These are phyloP conservation scores for Gracilaria caudata DNA, from an alignment of 23 red algal species.

Conservation along the genomic window DNA sequence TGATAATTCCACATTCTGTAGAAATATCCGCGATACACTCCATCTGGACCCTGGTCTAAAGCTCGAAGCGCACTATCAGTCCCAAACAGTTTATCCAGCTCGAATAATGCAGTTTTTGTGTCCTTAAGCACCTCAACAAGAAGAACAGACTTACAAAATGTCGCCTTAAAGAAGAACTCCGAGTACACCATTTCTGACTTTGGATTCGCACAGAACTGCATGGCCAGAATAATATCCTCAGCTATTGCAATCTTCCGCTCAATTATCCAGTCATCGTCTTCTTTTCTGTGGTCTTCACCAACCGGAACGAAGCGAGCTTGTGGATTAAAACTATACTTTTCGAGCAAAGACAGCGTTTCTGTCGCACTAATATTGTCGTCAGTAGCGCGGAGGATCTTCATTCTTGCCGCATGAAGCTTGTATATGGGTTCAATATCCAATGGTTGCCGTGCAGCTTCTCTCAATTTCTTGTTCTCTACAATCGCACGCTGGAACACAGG, in stretches of 20 bases:
- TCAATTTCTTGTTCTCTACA: constrained; percentile 48
- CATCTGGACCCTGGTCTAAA: constrained; percentile 57
- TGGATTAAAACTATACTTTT: constrained; percentile 41
- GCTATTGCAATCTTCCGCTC: constrained; percentile 62
- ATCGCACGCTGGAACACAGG: constrained; percentile 52
- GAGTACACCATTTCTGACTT: constrained; percentile 46
- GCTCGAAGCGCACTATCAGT: constrained; percentile 40
- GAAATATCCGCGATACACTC: constrained; percentile 63
- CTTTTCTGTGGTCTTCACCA: constrained; percentile 32
- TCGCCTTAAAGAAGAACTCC: constrained; percentile 68
- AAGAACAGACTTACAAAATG: constrained; percentile 49
- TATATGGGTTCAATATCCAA: constrained; percentile 68
- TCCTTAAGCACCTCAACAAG: constrained; percentile 54
- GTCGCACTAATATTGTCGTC: constrained; percentile 9
- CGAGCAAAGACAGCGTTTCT: constrained; percentile 31
- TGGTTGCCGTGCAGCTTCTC: constrained; percentile 34
- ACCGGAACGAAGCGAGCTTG: neutral
- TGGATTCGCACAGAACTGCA: constrained; percentile 56
- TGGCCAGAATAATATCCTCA: constrained; percentile 61
- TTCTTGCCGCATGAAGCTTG: constrained; percentile 65
- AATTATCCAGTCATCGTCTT: constrained; percentile 48
- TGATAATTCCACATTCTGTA: constrained; percentile 75
- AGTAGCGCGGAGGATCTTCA: constrained; percentile 49
- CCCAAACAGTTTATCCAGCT: constrained; percentile 51
- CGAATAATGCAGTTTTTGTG: constrained; percentile 23